Percentiles rank a stretch among this genome's conserved stretches.
Evolutionary conservation across 2,329 filamentous ascomycete species (phyloP).

Genomic region (Ophiocordyceps camponoti-leonardi): DNA sequence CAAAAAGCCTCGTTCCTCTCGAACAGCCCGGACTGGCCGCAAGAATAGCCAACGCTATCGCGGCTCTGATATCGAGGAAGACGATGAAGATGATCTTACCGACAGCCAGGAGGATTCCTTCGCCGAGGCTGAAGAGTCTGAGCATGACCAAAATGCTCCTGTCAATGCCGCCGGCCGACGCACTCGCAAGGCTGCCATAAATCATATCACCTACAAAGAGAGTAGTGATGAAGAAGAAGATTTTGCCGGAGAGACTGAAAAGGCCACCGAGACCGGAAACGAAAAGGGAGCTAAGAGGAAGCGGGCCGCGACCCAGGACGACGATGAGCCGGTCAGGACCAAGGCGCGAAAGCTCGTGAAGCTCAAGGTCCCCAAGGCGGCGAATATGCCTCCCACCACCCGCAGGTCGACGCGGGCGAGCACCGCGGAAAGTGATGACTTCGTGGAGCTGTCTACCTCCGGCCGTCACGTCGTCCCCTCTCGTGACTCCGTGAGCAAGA

Average conservation of each 20-base stretch:
- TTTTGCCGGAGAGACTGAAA: conserved; percentile 11
- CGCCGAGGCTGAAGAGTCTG: conserved; percentile 17
- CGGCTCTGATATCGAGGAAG: conserved; percentile 46
- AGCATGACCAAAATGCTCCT: conserved; percentile 23
- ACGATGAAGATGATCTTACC: conserved; percentile 38
- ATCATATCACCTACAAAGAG: conserved; percentile 29
- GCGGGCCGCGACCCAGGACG: conserved; percentile 10
- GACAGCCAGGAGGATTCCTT: conserved; percentile 36
- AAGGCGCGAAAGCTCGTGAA: conserved; percentile 24
- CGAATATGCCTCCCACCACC: conserved; percentile 11
- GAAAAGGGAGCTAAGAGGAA: conserved; percentile 11
- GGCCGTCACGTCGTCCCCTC: conserved; percentile 37
- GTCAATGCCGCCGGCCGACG: conserved; percentile 30
- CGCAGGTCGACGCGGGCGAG: conserved; percentile 33
- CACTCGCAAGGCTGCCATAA: conserved; percentile 28
- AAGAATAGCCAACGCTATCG: conserved; percentile 27
- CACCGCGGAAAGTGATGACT: conserved; percentile 35
- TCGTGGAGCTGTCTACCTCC: conserved; percentile 41
- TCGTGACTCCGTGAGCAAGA: conserved; percentile 34
- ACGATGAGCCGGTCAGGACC: conserved; percentile 9
- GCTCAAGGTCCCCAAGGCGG: conserved; percentile 20
- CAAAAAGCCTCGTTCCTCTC: conserved; percentile 24
- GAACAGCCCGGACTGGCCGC: conserved; percentile 13
- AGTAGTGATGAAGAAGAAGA: conserved; percentile 23
- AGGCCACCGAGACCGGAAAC: conserved; percentile 5